Percentiles rank a stretch among this genome's conserved stretches.
Evolutionary conservation across 2,329 filamentous ascomycete species (phyloP).

Genomic region (Penicillium brasilianum): DNA sequence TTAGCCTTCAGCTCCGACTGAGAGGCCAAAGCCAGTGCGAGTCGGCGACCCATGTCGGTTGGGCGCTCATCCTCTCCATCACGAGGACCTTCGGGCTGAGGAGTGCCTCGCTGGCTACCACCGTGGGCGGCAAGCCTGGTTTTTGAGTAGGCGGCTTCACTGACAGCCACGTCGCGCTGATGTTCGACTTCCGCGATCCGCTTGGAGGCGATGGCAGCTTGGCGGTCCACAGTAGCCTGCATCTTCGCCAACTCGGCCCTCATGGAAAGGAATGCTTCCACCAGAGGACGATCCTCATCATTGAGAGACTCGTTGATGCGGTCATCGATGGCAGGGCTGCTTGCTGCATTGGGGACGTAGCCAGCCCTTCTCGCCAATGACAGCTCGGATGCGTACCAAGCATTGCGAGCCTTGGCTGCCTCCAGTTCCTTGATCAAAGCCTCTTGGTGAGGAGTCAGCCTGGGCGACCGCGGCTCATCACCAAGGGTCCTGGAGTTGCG

Average conservation of each 20-base stretch:
- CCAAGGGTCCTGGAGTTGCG: slow-evolving; percentile 48
- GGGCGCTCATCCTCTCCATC: slow-evolving; percentile 70
- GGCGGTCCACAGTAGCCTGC: slow-evolving; percentile 85
- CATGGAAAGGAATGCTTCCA: slow-evolving; percentile 93
- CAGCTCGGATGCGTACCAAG: slow-evolving; percentile 95
- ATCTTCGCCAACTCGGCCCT: slow-evolving; percentile 86
- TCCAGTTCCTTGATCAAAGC: slow-evolving; percentile 87
- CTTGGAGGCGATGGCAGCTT: slow-evolving; percentile 82
- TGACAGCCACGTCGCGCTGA: slow-evolving; percentile 91
- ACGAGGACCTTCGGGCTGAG: slow-evolving; percentile 56
- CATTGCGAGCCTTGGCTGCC: slow-evolving; percentile 80
- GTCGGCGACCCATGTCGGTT: slow-evolving; percentile 76
- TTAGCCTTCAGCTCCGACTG: slow-evolving; percentile 82
- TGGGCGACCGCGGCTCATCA: slow-evolving; percentile 53
- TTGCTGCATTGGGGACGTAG: slow-evolving; percentile 74
- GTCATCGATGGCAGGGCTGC: slow-evolving; percentile 76
- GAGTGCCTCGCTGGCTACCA: slow-evolving; percentile 66
- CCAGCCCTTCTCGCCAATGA: slow-evolving; percentile 89
- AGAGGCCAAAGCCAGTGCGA: slow-evolving; percentile 78
- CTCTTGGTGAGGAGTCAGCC: slow-evolving; percentile 55
- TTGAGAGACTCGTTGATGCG: slow-evolving; percentile 78
- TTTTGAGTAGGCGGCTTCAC: slow-evolving; percentile 92
- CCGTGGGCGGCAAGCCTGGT: slow-evolving; percentile 86
- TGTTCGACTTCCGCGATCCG: slow-evolving; percentile 93
- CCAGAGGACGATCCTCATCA: slow-evolving; percentile 87